These are phyloP conservation scores for Coffea eugenioides DNA, from an alignment of 257 asterid genomes.

Conservation along the genomic window DNA sequence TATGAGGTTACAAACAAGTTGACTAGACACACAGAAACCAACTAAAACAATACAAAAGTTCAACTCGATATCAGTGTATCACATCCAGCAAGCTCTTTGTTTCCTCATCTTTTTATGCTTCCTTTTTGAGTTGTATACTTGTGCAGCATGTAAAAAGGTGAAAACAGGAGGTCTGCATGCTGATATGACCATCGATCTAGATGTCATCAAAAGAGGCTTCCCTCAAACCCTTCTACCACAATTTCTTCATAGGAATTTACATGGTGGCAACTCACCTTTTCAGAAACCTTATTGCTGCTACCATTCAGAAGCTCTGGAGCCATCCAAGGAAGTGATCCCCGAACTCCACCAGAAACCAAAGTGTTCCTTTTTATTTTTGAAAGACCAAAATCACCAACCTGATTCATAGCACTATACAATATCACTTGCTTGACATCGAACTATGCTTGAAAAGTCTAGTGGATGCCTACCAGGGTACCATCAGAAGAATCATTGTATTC, in stretches of 20 bases:
- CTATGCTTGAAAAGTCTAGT: too few species aligned
- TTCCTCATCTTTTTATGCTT: neutral
- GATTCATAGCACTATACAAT: conserved; percentile 10
- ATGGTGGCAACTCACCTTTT: conserved; percentile 39
- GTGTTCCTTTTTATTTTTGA: conserved; percentile 92
- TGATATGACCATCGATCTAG: too few species aligned
- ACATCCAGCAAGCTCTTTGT: neutral
- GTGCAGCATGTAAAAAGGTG: too few species aligned
- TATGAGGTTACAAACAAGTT: neutral
- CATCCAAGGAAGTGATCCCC: conserved; percentile 99
- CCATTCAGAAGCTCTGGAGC: conserved; percentile 94
- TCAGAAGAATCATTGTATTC: too few species aligned
- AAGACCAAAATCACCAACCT: conserved; percentile 96
- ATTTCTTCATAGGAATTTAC: too few species aligned
- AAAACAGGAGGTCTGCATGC: too few species aligned
- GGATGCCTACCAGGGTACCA: too few species aligned
- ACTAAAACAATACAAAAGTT: conserved; percentile 7
- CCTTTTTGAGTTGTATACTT: too few species aligned
- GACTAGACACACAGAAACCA: conserved; percentile 4
- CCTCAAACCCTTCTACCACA: too few species aligned
- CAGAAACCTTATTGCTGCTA: conserved; percentile 91
- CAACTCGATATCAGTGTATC: neutral
- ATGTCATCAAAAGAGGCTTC: too few species aligned
- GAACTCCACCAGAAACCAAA: conserved; percentile 87
- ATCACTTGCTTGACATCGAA: too few species aligned